Percentiles rank a stretch among this genome's conserved stretches.
Conservation (phyloP, 306 rosid genomes). For the Pueraria montana region DNA sequence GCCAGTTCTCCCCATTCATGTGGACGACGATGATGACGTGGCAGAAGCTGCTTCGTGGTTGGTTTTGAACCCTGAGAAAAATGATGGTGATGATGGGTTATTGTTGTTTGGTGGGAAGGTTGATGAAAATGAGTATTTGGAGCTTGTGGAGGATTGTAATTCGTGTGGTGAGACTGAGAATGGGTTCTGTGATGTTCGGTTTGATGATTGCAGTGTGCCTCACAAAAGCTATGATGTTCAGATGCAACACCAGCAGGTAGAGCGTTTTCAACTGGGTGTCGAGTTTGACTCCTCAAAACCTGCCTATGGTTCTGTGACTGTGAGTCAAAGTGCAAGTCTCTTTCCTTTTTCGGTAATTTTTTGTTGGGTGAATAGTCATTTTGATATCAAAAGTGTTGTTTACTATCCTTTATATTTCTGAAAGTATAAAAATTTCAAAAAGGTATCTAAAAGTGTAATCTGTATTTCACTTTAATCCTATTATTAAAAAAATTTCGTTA, state of each 20-base stretch:
- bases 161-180: not conserved
- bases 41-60: not conserved
- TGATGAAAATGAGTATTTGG: not conserved
- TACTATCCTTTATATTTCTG: too few species aligned
- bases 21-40: not conserved
- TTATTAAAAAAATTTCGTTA: too few species aligned
- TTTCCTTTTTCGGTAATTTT: not conserved
- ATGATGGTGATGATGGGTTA: not conserved
- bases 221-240: conserved; percentile 57
- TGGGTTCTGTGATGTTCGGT: not conserved
- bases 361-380: too few species aligned
- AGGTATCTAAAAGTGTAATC: too few species aligned
- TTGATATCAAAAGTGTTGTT: too few species aligned
- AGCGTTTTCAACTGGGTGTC: conserved; percentile 48
- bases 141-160: too few species aligned
- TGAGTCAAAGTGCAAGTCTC: conserved; percentile 58
- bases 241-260: conserved; percentile 10
- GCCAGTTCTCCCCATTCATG: too few species aligned
- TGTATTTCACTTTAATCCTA: too few species aligned
- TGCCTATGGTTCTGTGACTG: conserved; percentile 47
- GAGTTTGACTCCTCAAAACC: conserved; percentile 63
- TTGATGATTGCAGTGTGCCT: conserved; percentile 24
- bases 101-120: not conserved
- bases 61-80: not conserved
- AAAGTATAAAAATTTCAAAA: too few species aligned